Evolutionary conservation across 83 land plant genomes (phyloP).

Genomic region (Picea abies): DNA sequence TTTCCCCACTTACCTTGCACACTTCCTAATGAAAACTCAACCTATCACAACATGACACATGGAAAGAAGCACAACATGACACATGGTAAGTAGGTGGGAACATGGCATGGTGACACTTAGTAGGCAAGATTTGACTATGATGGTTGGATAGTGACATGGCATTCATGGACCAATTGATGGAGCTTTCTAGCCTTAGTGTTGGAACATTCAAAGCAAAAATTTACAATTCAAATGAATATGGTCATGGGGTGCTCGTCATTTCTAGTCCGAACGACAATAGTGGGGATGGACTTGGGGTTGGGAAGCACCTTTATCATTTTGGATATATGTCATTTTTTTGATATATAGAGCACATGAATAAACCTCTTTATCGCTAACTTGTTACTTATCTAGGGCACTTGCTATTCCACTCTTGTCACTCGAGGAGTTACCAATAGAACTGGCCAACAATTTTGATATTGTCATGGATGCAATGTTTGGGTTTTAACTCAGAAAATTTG

Average conservation of each 20-base stretch:
- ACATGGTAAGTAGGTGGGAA: too few species aligned
- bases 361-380: conserved; percentile 80
- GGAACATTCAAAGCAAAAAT: too few species aligned
- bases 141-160: too few species aligned
- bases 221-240: conserved; percentile 55
- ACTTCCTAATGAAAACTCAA: too few species aligned
- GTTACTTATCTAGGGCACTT: conserved; percentile 79
- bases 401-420: conserved; percentile 73
- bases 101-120: too few species aligned
- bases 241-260: conserved; percentile 79
- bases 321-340: conserved; percentile 80
- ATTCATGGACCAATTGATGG: too few species aligned
- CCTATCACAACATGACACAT: too few species aligned
- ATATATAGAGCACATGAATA: conserved; percentile 87
- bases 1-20: too few species aligned
- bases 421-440: conserved; percentile 67
- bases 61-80: too few species aligned
- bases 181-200: too few species aligned
- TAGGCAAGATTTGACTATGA: too few species aligned
- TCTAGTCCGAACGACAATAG: conserved; percentile 99
- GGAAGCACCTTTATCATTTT: conserved; percentile 90
- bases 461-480: conserved; percentile 96
- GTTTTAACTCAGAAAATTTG: conserved; percentile 55
- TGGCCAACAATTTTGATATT: conserved; percentile 71
- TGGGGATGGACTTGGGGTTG: conserved; percentile 97